These are phyloP conservation scores for Lactarius sp. DNA, from an alignment of 768 basidiomycete genomes.

Conservation along the genomic window DNA sequence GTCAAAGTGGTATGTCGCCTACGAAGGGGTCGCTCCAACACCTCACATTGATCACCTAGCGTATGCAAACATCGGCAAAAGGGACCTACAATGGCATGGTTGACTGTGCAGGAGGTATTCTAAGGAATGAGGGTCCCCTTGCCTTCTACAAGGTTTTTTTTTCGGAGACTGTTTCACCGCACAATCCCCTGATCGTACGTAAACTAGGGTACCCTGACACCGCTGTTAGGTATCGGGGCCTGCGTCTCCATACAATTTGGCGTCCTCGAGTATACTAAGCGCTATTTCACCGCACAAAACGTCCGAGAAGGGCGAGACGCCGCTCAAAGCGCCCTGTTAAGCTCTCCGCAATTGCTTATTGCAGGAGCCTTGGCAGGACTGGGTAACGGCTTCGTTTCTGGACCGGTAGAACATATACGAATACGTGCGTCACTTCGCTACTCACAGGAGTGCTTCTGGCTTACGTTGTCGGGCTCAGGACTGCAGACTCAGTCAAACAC, in stretches of 20 bases:
- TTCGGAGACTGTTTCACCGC: background rate
- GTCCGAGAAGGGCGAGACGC: slow-evolving; percentile 54
- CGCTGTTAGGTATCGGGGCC: slow-evolving; percentile 85
- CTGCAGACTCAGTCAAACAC: slow-evolving; percentile 85
- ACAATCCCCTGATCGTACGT: slow-evolving; percentile 1
- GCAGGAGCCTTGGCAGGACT: slow-evolving; percentile 85
- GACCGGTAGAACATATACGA: slow-evolving; percentile 96
- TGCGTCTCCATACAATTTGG: slow-evolving; percentile 98
- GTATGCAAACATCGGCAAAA: slow-evolving; percentile 90
- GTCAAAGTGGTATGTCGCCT: slow-evolving; percentile 80
- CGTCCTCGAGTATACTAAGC: slow-evolving; percentile 80
- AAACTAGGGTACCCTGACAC: slow-evolving; percentile 79
- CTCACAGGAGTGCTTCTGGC: slow-evolving; percentile 4
- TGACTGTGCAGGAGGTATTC: slow-evolving; percentile 83
- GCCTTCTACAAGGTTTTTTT: slow-evolving; percentile 87
- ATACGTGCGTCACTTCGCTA: slow-evolving; percentile 58
- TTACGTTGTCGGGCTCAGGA: slow-evolving; percentile 42
- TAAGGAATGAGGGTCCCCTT: slow-evolving; percentile 86
- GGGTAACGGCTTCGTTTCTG: slow-evolving; percentile 88
- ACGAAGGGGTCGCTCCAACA: slow-evolving; percentile 11
- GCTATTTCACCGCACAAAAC: slow-evolving; percentile 67
- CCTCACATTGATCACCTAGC: slow-evolving; percentile 39
- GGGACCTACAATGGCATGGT: slow-evolving; percentile 88
- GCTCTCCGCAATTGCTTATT: slow-evolving; percentile 58
- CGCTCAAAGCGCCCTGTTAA: slow-evolving; percentile 55